These are phyloP conservation scores for Meyerozyma athensensis DNA, from an alignment of 1,139 yeast species.

Conservation along the genomic window DNA sequence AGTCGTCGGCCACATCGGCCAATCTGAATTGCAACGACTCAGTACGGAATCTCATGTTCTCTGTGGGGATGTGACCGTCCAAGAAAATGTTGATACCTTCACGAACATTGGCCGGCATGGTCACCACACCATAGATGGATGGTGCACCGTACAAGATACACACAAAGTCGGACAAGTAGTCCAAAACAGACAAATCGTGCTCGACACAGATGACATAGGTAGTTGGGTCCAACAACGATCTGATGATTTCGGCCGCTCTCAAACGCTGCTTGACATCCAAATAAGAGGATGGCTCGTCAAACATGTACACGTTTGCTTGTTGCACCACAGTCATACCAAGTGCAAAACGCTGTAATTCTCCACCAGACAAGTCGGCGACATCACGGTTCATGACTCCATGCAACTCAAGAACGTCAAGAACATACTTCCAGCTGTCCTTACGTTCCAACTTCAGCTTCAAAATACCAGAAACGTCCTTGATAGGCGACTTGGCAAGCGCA, in stretches of 20 bases:
- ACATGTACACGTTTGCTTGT: slow-evolving; percentile 94
- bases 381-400: slow-evolving; percentile 75
- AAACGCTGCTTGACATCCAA: slow-evolving; percentile 98
- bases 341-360: slow-evolving; percentile 97
- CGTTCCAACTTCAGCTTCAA: slow-evolving; percentile 73
- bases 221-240: slow-evolving; percentile 73
- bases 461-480: slow-evolving; percentile 81
- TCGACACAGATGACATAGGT: slow-evolving; percentile 92
- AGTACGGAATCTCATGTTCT: slow-evolving; percentile 92
- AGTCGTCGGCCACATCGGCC: slow-evolving; percentile 83
- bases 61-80: slow-evolving; percentile 97
- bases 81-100: slow-evolving; percentile 98
- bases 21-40: slow-evolving; percentile 92
- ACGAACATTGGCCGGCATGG: slow-evolving; percentile 92
- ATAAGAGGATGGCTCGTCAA: slow-evolving; percentile 98
- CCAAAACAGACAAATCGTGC: slow-evolving; percentile 96
- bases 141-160: slow-evolving; percentile 97
- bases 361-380: slow-evolving; percentile 88
- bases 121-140: slow-evolving; percentile 96
- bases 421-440: slow-evolving; percentile 52
- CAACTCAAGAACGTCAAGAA: slow-evolving; percentile 69
- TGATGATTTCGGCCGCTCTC: slow-evolving; percentile 91
- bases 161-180: slow-evolving; percentile 91
- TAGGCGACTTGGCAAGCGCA: slow-evolving; percentile 83
- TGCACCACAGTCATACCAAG: slow-evolving; percentile 97